phyloP scores from a whole-genome alignment of 495 filamentous ascomycete species.

The Sordaria brevicollis region DNA sequence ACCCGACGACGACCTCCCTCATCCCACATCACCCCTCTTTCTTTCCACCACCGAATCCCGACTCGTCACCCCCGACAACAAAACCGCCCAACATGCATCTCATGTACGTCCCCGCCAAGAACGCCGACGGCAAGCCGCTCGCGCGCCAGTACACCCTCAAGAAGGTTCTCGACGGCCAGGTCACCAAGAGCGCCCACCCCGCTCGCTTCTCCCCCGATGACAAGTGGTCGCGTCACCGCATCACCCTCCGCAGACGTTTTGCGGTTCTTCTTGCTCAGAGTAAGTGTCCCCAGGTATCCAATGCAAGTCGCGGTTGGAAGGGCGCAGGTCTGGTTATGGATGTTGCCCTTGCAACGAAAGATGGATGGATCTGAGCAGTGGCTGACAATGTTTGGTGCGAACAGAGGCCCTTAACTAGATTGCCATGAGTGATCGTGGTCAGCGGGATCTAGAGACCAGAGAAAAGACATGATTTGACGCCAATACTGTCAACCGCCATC shows the following conservation, averaged over 20 bases:
- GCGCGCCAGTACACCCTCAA: slow-evolving; percentile 67
- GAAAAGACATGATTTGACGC: background rate
- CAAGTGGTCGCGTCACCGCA: slow-evolving; percentile 90
- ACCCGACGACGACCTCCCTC: background rate
- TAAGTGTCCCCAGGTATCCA: slow-evolving; percentile 28
- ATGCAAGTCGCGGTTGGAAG: background rate
- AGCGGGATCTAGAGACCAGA: background rate
- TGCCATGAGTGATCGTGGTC: background rate
- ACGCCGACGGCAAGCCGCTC: slow-evolving; percentile 60
- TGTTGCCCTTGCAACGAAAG: too few species aligned
- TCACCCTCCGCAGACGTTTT: slow-evolving; percentile 87
- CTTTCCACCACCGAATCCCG: background rate
- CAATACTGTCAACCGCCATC: background rate
- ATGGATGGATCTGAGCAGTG: background rate
- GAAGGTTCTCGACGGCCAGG: slow-evolving; percentile 64
- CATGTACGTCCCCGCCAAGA: slow-evolving; percentile 63
- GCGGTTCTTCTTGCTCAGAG: slow-evolving; percentile 75
- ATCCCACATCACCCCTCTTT: background rate
- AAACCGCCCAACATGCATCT: slow-evolving; percentile 54
- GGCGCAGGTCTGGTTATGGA: too few species aligned
- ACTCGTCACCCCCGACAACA: background rate
- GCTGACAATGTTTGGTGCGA: background rate
- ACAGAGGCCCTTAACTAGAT: background rate
- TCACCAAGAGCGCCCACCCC: slow-evolving; percentile 93
- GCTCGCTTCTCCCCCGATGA: slow-evolving; percentile 96